Percentiles rank a stretch among this genome's conserved stretches.
These are phyloP conservation scores for Ensete glaucum DNA, from an alignment of 176 grass and related monocot species.

Conservation along the genomic window DNA sequence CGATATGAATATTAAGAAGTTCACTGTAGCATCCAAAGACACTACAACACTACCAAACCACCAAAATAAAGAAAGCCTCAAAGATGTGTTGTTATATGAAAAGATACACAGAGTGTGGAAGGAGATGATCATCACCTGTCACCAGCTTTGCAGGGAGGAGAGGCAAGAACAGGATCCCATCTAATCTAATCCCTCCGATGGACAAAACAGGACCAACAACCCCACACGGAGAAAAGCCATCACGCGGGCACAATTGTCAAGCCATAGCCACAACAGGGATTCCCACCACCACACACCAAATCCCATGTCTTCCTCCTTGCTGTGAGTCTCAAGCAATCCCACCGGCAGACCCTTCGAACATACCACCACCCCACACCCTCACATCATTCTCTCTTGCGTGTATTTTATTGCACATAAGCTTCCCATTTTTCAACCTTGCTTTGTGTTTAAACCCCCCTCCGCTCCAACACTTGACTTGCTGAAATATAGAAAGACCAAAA, in stretches of 20 bases:
- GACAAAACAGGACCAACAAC: neutral
- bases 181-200: neutral
- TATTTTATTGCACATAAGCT: conserved; percentile 26
- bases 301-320: neutral
- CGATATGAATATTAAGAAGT: neutral
- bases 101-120: neutral
- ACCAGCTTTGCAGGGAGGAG: neutral
- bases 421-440: conserved; percentile 19
- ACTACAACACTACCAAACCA: neutral
- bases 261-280: neutral
- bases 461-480: neutral
- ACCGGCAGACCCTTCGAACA: neutral
- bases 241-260: neutral
- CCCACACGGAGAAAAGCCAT: neutral
- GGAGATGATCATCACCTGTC: neutral
- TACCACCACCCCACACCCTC: neutral
- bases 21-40: neutral
- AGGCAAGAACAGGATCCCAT: neutral
- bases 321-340: conserved; percentile 1
- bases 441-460: conserved; percentile 26
- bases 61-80: neutral
- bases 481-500: neutral
- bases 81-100: neutral
- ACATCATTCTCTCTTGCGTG: neutral
- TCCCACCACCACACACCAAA: too few relatives aligned